A percentile compares a stretch with the other conserved stretches of the same genome.
These are phyloP conservation scores for Ilyonectria robusta DNA, from an alignment of 2,329 filamentous ascomycete genomes.

Conservation along the genomic window DNA sequence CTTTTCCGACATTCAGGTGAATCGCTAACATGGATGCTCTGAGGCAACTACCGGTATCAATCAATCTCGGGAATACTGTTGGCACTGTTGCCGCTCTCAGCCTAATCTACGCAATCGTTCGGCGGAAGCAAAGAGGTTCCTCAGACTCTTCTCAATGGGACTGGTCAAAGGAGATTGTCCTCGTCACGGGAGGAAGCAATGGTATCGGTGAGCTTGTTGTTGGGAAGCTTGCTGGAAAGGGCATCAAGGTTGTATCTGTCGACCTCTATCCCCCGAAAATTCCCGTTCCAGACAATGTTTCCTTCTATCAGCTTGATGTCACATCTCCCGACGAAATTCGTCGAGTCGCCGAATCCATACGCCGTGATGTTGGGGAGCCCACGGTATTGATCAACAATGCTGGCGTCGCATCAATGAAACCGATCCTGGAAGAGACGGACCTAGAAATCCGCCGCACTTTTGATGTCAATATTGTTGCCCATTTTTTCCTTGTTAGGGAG, in stretches of 20 bases:
- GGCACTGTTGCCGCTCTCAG: not conserved
- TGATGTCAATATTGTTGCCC: constrained; percentile 74
- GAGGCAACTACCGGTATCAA: not conserved
- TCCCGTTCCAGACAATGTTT: not conserved
- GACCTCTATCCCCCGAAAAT: constrained; percentile 1
- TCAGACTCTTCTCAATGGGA: not conserved
- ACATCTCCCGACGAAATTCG: constrained; percentile 1
- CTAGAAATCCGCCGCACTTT: constrained; percentile 48
- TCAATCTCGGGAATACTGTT: not conserved
- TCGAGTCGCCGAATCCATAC: not conserved
- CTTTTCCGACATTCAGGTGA: not conserved
- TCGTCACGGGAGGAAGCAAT: constrained; percentile 14
- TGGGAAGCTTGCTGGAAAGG: not conserved
- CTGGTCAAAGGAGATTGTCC: constrained; percentile 13
- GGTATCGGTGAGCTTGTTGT: constrained; percentile 6
- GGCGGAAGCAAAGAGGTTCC: not conserved
- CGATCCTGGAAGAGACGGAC: not conserved
- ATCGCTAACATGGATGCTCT: not conserved
- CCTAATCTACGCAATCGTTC: not conserved
- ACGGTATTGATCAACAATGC: constrained; percentile 21
- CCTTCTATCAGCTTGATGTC: constrained; percentile 17
- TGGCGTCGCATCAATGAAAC: constrained; percentile 1
- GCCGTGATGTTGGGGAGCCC: constrained; percentile 1
- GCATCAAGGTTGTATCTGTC: constrained; percentile 7
- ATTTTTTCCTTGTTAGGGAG: constrained; percentile 72